These are phyloP conservation scores for Madurella mycetomatis DNA, from an alignment of 2,329 filamentous ascomycete species.

Conservation along the genomic window DNA sequence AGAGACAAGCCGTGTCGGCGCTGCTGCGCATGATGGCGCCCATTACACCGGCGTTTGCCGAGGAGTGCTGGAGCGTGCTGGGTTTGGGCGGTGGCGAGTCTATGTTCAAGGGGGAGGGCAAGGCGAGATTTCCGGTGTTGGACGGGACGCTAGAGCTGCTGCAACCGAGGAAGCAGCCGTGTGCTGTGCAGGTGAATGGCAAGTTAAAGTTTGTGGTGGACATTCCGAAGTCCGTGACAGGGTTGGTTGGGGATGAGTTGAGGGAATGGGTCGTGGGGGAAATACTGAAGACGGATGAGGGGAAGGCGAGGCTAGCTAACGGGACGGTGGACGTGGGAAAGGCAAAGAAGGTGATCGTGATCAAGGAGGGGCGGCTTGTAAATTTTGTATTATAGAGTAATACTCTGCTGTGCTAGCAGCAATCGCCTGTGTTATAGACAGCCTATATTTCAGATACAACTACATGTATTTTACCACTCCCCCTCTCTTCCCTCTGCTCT, in stretches of 20 bases:
- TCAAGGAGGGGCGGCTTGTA: slow-evolving; percentile 62
- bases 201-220: slow-evolving; percentile 66
- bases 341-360: slow-evolving; percentile 63
- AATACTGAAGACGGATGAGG: slow-evolving; percentile 59
- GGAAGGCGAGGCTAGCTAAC: slow-evolving; percentile 50
- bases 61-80: slow-evolving; percentile 72
- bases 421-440: neutral
- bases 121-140: slow-evolving; percentile 53
- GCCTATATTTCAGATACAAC: neutral
- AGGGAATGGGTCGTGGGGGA: slow-evolving; percentile 57
- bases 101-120: slow-evolving; percentile 34
- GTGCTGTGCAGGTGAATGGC: slow-evolving; percentile 76
- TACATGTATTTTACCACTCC: neutral
- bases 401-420: neutral
- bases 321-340: slow-evolving; percentile 42
- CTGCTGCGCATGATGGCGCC: slow-evolving; percentile 73
- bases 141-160: slow-evolving; percentile 50
- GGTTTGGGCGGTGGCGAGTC: slow-evolving; percentile 33
- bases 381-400: slow-evolving; percentile 61
- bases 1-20: slow-evolving; percentile 45
- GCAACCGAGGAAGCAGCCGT: slow-evolving; percentile 47
- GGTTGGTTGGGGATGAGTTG: slow-evolving; percentile 42
- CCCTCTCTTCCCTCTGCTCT: neutral
- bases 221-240: slow-evolving; percentile 49
- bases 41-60: slow-evolving; percentile 72